A percentile compares a stretch with the other conserved stretches of the same genome.
phyloP scores from a whole-genome alignment of 1,284 basidiomycete genomes.

The Moesziomyces parantarcticus region DNA sequence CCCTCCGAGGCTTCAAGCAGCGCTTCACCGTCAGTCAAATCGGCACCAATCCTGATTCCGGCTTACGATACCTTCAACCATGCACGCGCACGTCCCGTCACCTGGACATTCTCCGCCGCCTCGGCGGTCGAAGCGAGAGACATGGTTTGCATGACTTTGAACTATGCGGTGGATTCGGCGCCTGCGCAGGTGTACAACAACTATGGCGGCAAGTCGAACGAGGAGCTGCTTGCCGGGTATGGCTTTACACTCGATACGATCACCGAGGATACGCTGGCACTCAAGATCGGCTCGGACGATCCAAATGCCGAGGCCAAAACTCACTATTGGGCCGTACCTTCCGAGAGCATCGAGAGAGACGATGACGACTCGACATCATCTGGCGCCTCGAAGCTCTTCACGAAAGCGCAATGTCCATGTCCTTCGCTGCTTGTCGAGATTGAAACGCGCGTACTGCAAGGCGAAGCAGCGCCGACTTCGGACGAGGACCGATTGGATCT shows the following conservation, averaged over 20 bases:
- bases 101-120: slow-evolving; percentile 34
- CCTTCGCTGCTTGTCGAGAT: slow-evolving; percentile 16
- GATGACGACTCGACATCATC: no score
- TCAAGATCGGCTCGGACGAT: slow-evolving; percentile 24
- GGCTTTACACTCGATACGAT: slow-evolving; percentile 49
- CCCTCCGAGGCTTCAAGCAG: neutral
- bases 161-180: neutral
- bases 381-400: neutral
- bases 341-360: neutral
- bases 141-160: slow-evolving; percentile 20
- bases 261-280: slow-evolving; percentile 53
- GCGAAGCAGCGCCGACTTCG: neutral
- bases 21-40: neutral
- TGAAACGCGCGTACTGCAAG: neutral
- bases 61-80: slow-evolving; percentile 63
- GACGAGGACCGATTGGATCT: slow-evolving; percentile 9
- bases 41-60: slow-evolving; percentile 59
- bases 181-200: slow-evolving; percentile 61
- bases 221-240: slow-evolving; percentile 59
- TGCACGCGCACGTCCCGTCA: slow-evolving; percentile 50
- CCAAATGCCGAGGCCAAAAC: slow-evolving; percentile 2
- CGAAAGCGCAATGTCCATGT: slow-evolving; percentile 15
- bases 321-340: slow-evolving; percentile 27
- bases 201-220: slow-evolving; percentile 65
- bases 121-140: neutral